phyloP scores from a whole-genome alignment of 2,329 filamentous ascomycete genomes.

The Calonectria hawksworthii region DNA sequence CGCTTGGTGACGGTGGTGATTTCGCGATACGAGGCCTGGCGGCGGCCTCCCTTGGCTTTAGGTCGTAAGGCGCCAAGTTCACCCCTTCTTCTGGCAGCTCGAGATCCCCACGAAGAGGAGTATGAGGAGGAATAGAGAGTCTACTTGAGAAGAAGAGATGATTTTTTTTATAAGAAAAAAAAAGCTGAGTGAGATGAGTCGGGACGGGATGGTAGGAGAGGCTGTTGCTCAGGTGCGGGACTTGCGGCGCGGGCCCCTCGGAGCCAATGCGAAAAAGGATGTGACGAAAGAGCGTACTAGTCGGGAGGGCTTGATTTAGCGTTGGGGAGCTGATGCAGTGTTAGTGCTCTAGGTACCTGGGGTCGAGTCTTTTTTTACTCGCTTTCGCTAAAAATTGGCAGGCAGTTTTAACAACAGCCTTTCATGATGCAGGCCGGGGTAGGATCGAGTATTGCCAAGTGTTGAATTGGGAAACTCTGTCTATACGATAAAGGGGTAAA shows the following conservation, averaged over 20 bases:
- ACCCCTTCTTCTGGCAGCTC: background rate
- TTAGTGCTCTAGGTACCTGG: slow-evolving; percentile 30
- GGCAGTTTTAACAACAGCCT: background rate
- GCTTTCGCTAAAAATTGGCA: background rate
- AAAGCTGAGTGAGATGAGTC: slow-evolving; percentile 24
- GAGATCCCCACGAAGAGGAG: background rate
- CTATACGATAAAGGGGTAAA: slow-evolving; percentile 3
- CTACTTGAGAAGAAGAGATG: background rate
- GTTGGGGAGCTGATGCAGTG: slow-evolving; percentile 17
- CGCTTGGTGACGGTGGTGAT: slow-evolving; percentile 37
- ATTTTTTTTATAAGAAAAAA: slow-evolving; percentile 10
- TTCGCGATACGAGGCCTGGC: slow-evolving; percentile 38
- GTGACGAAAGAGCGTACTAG: slow-evolving; percentile 19
- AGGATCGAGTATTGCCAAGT: background rate
- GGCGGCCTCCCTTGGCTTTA: slow-evolving; percentile 34
- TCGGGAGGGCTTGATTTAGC: slow-evolving; percentile 13
- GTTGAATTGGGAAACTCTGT: background rate
- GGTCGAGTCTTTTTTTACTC: background rate
- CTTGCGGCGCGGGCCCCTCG: slow-evolving; percentile 36
- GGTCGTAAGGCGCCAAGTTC: slow-evolving; percentile 10
- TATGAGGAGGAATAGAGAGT: background rate
- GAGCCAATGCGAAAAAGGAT: slow-evolving; percentile 27
- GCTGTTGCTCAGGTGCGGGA: slow-evolving; percentile 39
- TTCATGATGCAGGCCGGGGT: background rate
- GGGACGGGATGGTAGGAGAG: slow-evolving; percentile 19